Percentiles rank a stretch among this genome's conserved stretches.
Conservation (phyloP, 2,329 filamentous ascomycete genomes). For the Camptophora hylomeconis region DNA sequence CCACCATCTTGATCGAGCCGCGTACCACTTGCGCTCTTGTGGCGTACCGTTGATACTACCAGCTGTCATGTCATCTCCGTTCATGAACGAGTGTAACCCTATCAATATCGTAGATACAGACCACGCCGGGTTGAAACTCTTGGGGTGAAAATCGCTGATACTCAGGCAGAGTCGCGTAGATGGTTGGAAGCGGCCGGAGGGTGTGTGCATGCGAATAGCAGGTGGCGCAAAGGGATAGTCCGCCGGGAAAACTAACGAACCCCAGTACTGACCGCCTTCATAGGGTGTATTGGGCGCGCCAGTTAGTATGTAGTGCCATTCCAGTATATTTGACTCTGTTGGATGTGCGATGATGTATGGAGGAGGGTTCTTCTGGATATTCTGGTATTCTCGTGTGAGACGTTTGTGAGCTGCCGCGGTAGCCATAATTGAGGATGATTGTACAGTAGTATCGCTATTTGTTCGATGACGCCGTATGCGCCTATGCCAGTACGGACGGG, state of each 20-base stretch:
- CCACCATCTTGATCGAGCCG: constrained; percentile 79
- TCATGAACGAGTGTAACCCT: constrained; percentile 94
- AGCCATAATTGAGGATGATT: constrained; percentile 40
- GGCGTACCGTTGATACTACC: constrained; percentile 70
- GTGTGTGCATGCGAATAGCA: constrained; percentile 97
- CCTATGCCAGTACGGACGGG: no score
- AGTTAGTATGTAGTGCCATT: constrained; percentile 46
- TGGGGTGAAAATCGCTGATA: constrained; percentile 95
- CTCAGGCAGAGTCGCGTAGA: constrained; percentile 84
- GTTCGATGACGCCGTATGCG: no score
- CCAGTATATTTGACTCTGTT: constrained; percentile 80
- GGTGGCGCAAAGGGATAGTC: constrained; percentile 97
- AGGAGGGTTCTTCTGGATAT: constrained; percentile 61
- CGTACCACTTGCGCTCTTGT: constrained; percentile 64
- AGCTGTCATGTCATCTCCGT: constrained; percentile 95
- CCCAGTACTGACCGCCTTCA: constrained; percentile 93
- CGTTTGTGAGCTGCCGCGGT: constrained; percentile 62
- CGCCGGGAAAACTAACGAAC: constrained; percentile 83
- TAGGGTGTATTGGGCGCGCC: constrained; percentile 91
- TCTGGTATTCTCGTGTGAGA: constrained; percentile 51
- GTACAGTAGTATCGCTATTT: no score
- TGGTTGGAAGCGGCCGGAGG: constrained; percentile 86
- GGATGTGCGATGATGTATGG: constrained; percentile 83
- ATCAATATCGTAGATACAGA: constrained; percentile 94
- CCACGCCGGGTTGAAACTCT: constrained; percentile 97